Evolutionary conservation across 2,329 filamentous ascomycete genomes (phyloP).

Genomic region (Pseudocercospora fijiensis): DNA sequence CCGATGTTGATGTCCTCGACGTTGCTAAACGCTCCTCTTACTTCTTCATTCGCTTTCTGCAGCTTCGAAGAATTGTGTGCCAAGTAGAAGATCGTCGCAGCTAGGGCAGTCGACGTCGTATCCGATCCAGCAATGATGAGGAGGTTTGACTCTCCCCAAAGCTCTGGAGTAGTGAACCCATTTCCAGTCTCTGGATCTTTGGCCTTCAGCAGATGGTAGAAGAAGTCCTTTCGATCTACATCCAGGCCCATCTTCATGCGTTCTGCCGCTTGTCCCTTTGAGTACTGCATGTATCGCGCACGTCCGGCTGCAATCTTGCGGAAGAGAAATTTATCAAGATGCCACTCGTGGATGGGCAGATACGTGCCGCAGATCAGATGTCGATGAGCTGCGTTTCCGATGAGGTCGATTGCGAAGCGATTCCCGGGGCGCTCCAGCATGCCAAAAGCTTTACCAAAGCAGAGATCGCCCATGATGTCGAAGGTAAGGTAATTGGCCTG

Average conservation of each 20-base stretch:
- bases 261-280: slow-evolving; percentile 45
- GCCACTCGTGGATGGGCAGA: slow-evolving; percentile 40
- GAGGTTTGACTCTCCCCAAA: slow-evolving; percentile 34
- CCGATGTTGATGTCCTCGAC: slow-evolving; percentile 50
- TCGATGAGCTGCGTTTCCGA: slow-evolving; percentile 25
- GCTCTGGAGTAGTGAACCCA: slow-evolving; percentile 32
- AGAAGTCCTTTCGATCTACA: slow-evolving; percentile 35
- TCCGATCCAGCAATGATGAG: slow-evolving; percentile 38
- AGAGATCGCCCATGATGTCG: slow-evolving; percentile 54
- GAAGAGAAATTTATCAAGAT: slow-evolving; percentile 47
- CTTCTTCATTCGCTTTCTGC: slow-evolving; percentile 34
- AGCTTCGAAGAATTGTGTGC: slow-evolving; percentile 33
- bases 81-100: slow-evolving; percentile 42
- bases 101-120: slow-evolving; percentile 38
- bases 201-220: slow-evolving; percentile 33
- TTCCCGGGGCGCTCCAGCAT: slow-evolving; percentile 45
- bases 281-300: slow-evolving; percentile 46
- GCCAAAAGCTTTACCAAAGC: slow-evolving; percentile 46
- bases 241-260: slow-evolving; percentile 38
- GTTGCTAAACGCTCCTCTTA: slow-evolving; percentile 48
- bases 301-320: slow-evolving; percentile 45
- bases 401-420: slow-evolving; percentile 30
- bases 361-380: slow-evolving; percentile 44
- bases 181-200: slow-evolving; percentile 36
- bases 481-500: slow-evolving; percentile 45